These are phyloP conservation scores for Tolypocladium sp. DNA, from an alignment of 2,329 filamentous ascomycete species.

Conservation along the genomic window DNA sequence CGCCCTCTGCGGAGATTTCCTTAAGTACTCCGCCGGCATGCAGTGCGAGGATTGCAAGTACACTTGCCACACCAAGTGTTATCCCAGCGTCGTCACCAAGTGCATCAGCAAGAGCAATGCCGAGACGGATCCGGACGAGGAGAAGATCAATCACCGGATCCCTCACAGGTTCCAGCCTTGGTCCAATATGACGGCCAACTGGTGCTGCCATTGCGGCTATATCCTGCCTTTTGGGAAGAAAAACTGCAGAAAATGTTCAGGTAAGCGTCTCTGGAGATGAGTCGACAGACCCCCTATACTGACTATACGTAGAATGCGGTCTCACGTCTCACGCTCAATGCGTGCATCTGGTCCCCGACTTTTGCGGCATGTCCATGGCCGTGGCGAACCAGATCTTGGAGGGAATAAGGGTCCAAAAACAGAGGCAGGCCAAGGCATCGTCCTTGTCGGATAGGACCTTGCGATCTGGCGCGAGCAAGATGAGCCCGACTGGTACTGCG, in stretches of 20 bases:
- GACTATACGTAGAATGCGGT: constrained; percentile 59
- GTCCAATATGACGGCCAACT: constrained; percentile 95
- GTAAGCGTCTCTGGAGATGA: constrained; percentile 34
- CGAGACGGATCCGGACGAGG: constrained; percentile 95
- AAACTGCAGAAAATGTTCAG: constrained; percentile 84
- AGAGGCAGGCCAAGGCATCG: constrained; percentile 47
- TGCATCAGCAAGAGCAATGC: constrained; percentile 99
- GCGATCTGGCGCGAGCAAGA: constrained; percentile 40
- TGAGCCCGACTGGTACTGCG: constrained; percentile 29
- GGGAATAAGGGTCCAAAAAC: constrained; percentile 73
- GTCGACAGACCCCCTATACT: background rate
- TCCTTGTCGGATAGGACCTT: constrained; percentile 59
- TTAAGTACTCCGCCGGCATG: constrained; percentile 98
- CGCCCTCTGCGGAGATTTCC: constrained; percentile 92
- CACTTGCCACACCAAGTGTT: constrained; percentile 97
- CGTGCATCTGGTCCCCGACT: constrained; percentile 92
- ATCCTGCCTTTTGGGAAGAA: constrained; percentile 91
- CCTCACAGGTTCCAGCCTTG: constrained; percentile 96
- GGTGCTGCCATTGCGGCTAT: constrained; percentile 98
- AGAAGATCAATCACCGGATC: constrained; percentile 99
- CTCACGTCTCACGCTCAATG: constrained; percentile 88
- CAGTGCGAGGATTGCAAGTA: constrained; percentile 99
- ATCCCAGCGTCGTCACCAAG: constrained; percentile 92
- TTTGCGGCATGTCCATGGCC: constrained; percentile 99
- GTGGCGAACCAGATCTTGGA: constrained; percentile 89